Evolutionary conservation across 2,329 filamentous ascomycete genomes (phyloP), one percentile per base, ranked within the genome.

Genomic region (Colletotrichum sojae): DNA sequence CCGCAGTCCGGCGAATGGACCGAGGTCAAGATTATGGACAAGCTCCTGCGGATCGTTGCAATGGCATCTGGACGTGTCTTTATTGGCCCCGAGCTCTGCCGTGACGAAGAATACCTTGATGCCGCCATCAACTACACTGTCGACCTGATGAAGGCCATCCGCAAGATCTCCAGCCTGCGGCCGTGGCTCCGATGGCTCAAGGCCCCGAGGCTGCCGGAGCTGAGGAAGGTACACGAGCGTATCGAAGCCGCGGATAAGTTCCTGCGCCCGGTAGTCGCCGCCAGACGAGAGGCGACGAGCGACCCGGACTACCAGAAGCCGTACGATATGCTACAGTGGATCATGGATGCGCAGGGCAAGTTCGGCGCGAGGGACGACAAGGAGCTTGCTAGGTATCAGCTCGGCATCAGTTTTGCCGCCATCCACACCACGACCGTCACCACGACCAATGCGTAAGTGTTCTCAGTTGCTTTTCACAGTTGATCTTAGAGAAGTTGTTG

Each of bases 351-450:
- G 0, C 76, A 81, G 27, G 71, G 75, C 2, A 79, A 82, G 72
- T 79, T 79, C 10, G 73, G 73, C 4, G 71, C 75, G 6, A 67
- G 75, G 67, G 75, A 73, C 10, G 76, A 79, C 65, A 75, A 78
- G 52, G 76, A 80, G 46, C 73, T 85, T 15, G 80, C 84, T 3
- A 77, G 76, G 46, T 75, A 83, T 12, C 81, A 86, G 73, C 77
- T 86, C 4, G 75, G 77, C 0, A 71, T 87, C 9, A 82, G 78
- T 48, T 83, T 87, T 60, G 85, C 85, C 0, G 83, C 86, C 2
- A 87, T 89, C 31, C 84, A 87, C 67, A 87, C 85, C 0, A 88
- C 85, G 0, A 82, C 83, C 0, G 73, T 83, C 53, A 79, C 83
- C 0, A 71, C 81, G 0, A 85, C 83, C 2, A 88, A 80, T 67